Base-by-base conservation (phyloP, 1,139 yeast genomes). In the Magnusiomyces magnusii region DNA sequence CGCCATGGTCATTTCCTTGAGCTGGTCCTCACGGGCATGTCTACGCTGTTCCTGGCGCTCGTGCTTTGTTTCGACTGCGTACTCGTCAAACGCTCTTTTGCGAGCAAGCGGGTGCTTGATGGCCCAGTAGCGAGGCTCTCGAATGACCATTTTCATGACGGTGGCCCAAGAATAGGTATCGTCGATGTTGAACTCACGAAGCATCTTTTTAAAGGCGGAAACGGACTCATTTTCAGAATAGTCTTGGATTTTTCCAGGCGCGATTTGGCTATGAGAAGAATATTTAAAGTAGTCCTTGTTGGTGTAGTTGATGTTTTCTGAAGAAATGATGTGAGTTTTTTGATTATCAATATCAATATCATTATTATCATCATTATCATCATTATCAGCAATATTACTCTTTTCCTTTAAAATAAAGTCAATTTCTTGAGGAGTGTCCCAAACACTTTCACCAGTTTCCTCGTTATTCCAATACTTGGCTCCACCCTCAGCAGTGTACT, bases 121-220 rank as follows among this genome's bases (percentile, higher is more conserved):
- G 0, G 78, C 73, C 95, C 96, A 89, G 68, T 89, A 92, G 21
- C 83, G 76, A 0, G 86, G 83, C 59, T 85, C 83, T 7, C 70
- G 72, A 21, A 87, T 78, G 60, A 85, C 76, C 34, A 76, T 78
- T n/a, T 81, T 74, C 76, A 91, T 83, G 0, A 86, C 87, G 59
- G 77, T 77, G 58, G 81, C 82, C 72, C 90, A 91, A 0, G 95
- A 79, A 92, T 93, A 39, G 0, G 88, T 80, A 0, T 87, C 79
- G 67, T 86, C 91, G 1, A 89, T 87, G 7, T 77, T 73, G 50
- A 77, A 71, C 0, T 79, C 81, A 47, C 74, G 70, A 23, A 91
- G 73, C 77, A 89, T 74, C 1, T 73, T 68, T n/a, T 76, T 66
- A 67, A 85, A 90, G 3, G 73, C 76, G 3, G 68, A 68, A 55